Base-by-base conservation (phyloP, 805 yeast species). In the Wickerhamiella lipophila region DNA sequence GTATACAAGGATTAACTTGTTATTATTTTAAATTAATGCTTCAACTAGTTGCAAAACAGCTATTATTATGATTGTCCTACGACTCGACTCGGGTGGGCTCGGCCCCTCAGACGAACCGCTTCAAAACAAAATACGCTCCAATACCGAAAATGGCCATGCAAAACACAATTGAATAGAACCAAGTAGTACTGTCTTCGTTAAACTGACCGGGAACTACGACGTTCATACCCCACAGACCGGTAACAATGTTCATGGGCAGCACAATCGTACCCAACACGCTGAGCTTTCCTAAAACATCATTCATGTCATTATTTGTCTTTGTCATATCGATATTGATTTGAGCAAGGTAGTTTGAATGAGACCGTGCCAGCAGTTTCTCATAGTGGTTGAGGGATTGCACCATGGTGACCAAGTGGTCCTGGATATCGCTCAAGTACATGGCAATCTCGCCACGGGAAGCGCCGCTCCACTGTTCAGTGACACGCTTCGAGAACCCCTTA, bases 141-240 rank as follows among this genome's bases (percentile, higher is more conserved):
- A 61, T 47, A 3, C 63, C 68, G 50, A 66, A 64, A 12, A 61
- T 38, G 11, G 56, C 26, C 55, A 67, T 56, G 42, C 55, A 45
- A 7, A 50, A 47, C 8, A 57, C 49, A 42, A 67, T 66, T 8
- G 64, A 55, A 56, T 74, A 76, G 60, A 83, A 83, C 92, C 92
- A 83, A 2, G 62, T 56, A 53, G 83, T 63, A 6, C 77, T 73
- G n/a, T 72, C 75, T 6, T 67, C 65, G 23, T 71, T 75, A 30
- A 43, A 45, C 62, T 89, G 97, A 0, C 98, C 98, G 0, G 98
- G 98, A 30, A 92, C 98, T 9, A 85, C 59, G 55, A 92, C 94
- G 67, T 92, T 92, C 98, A 92, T 92, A 50, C 98, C 98, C 97
- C 97, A 92, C 42, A 92, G 68, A 18, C 98, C 98, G 0, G 98